phyloP scores from a whole-genome alignment of 768 basidiomycete genomes.

The Mrakia hoshinonis region DNA sequence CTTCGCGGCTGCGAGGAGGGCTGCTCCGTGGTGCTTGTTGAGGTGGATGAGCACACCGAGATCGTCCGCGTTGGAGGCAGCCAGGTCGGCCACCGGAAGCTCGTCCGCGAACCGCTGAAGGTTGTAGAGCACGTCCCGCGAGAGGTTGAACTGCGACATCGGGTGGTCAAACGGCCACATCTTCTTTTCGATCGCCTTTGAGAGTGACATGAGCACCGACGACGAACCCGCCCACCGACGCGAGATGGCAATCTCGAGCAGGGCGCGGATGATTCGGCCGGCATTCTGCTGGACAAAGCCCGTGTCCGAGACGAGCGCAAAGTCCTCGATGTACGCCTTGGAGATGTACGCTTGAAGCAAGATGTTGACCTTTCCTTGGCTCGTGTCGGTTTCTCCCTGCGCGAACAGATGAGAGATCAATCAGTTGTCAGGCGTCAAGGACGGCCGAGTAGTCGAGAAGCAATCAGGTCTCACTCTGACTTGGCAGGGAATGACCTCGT shows the following conservation, averaged over 20 bases:
- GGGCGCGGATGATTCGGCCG: conserved; percentile 84
- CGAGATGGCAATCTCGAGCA: conserved; percentile 89
- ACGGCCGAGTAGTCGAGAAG: not conserved
- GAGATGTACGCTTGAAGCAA: conserved; percentile 87
- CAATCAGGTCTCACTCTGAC: conserved; percentile 53
- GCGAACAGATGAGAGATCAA: not conserved
- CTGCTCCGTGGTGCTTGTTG: conserved; percentile 73
- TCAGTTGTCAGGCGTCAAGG: not conserved
- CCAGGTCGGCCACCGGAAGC: conserved; percentile 63
- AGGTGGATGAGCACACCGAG: conserved; percentile 73
- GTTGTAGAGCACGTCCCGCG: conserved; percentile 65
- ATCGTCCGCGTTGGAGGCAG: conserved; percentile 54
- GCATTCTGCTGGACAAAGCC: conserved; percentile 88
- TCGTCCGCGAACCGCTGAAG: conserved; percentile 76
- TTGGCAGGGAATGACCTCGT: conserved; percentile 61
- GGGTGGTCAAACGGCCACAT: conserved; percentile 95
- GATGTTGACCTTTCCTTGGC: conserved; percentile 85
- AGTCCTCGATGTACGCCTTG: conserved; percentile 71
- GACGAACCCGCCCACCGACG: conserved; percentile 81
- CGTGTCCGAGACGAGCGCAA: conserved; percentile 89
- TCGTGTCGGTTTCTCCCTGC: conserved; percentile 58
- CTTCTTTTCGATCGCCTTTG: conserved; percentile 84
- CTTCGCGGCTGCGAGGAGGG: conserved; percentile 66
- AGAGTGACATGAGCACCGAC: conserved; percentile 71
- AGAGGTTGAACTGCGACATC: conserved; percentile 68